Evolutionary conservation across 768 basidiomycete species (phyloP).

Genomic region (Phylloporus sp.): DNA sequence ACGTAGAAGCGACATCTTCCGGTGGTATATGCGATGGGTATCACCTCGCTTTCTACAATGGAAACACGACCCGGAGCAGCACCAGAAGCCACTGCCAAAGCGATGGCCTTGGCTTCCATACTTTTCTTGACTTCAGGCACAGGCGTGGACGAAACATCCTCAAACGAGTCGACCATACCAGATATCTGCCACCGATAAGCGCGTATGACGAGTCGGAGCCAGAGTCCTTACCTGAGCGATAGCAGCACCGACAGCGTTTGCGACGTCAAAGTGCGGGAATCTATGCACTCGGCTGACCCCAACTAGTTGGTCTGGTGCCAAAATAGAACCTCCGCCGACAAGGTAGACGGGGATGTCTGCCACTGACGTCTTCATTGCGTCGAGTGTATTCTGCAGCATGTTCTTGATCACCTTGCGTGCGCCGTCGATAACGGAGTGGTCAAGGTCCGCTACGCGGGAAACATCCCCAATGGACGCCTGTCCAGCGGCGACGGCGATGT

Average conservation of each 20-base stretch:
- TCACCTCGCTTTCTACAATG: conserved; percentile 51
- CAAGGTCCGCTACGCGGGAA: conserved; percentile 20
- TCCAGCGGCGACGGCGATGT: conserved; percentile 45
- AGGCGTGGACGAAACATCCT: conserved; percentile 34
- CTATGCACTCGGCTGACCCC: conserved; percentile 50
- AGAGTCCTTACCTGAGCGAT: conserved; percentile 32
- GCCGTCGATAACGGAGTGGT: conserved; percentile 25
- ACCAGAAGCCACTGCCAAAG: conserved; percentile 41
- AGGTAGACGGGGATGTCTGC: conserved; percentile 54
- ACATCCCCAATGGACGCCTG: conserved; percentile 28
- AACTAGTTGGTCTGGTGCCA: conserved; percentile 45
- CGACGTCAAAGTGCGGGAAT: conserved; percentile 49
- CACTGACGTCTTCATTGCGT: conserved; percentile 61
- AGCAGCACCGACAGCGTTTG: conserved; percentile 59
- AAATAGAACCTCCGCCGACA: conserved; percentile 62
- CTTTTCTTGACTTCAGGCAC: conserved; percentile 29
- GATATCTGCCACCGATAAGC: conserved; percentile 33
- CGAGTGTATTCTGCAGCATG: conserved; percentile 45
- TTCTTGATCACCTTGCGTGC: conserved; percentile 40
- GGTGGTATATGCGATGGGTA: conserved; percentile 39
- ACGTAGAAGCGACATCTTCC: conserved; percentile 45
- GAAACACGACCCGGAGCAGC: conserved; percentile 39
- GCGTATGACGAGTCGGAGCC: neutral
- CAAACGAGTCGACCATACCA: conserved; percentile 42
- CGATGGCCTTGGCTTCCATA: conserved; percentile 38